A percentile compares a stretch with the other conserved stretches of the same genome.
phyloP scores from a whole-genome alignment of 257 asterid genomes.

The Solanum neorickii region DNA sequence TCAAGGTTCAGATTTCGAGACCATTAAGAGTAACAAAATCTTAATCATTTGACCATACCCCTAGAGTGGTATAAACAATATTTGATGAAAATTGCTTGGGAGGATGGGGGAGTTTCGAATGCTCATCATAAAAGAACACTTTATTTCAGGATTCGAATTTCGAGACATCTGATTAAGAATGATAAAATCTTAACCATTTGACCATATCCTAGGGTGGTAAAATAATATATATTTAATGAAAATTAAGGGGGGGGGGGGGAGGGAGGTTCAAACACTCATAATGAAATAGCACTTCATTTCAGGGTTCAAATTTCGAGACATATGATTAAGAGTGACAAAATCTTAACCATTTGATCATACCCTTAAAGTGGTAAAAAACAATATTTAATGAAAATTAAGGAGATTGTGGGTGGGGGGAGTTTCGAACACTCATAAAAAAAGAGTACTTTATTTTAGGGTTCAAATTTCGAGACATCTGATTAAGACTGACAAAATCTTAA shows the following conservation, averaged over 20 bases:
- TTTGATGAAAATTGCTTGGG: not conserved
- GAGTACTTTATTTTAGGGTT: not conserved
- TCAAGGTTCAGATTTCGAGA: not conserved
- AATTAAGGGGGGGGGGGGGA: too few species aligned
- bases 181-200: too few species aligned
- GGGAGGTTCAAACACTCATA: too few species aligned
- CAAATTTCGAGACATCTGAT: not conserved
- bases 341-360: not conserved
- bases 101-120: not conserved
- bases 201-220: too few species aligned
- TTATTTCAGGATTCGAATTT: not conserved
- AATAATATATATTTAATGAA: too few species aligned
- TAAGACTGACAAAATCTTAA: not conserved
- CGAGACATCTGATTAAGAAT: too few species aligned
- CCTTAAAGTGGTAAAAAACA: not conserved
- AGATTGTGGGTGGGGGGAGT: too few species aligned
- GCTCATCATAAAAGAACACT: not conserved
- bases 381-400: not conserved
- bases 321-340: not conserved
- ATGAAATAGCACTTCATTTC: not conserved
- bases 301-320: not conserved
- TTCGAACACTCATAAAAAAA: too few species aligned
- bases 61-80: not conserved
- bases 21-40: not conserved
- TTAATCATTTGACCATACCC: not conserved